A percentile compares a stretch with the other conserved stretches of the same genome.
phyloP scores from a whole-genome alignment of 495 filamentous ascomycete species.

The Massariosphaeria phaeospora region DNA sequence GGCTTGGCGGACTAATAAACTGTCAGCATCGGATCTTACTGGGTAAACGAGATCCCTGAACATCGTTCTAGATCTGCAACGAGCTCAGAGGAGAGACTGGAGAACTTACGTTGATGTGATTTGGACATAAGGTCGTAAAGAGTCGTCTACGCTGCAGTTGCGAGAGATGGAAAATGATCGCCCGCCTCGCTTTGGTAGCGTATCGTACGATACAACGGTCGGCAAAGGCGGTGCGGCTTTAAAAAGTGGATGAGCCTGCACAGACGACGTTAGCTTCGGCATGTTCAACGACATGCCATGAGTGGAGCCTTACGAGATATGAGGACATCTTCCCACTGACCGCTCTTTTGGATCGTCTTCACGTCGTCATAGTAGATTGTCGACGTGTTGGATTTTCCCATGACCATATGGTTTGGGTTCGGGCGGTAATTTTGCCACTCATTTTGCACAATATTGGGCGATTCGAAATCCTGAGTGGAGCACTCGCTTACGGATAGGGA shows the following conservation, averaged over 20 bases:
- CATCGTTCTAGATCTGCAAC: not conserved
- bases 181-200: not conserved
- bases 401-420: slow-evolving; percentile 5
- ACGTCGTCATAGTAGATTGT: slow-evolving; percentile 13
- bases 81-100: not conserved
- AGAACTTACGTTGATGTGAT: slow-evolving; percentile 26
- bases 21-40: slow-evolving; percentile 9
- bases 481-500: slow-evolving; percentile 27
- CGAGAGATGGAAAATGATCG: slow-evolving; percentile 8
- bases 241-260: slow-evolving; percentile 14
- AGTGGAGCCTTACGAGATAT: slow-evolving; percentile 11
- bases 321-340: slow-evolving; percentile 12
- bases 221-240: slow-evolving; percentile 6
- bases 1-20: slow-evolving; percentile 12
- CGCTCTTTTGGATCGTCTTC: slow-evolving; percentile 2
- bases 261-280: slow-evolving; percentile 7
- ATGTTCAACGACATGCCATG: too few species aligned
- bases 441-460: slow-evolving; percentile 13
- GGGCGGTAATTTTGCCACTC: slow-evolving; percentile 25
- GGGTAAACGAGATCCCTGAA: not conserved
- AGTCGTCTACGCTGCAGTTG: slow-evolving; percentile 9
- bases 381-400: slow-evolving; percentile 5
- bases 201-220: not conserved
- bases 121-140: too few species aligned
- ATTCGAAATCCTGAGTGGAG: slow-evolving; percentile 21